Base-by-base conservation (phyloP, 169 alveolate species). In the Neospora caninum region DNA sequence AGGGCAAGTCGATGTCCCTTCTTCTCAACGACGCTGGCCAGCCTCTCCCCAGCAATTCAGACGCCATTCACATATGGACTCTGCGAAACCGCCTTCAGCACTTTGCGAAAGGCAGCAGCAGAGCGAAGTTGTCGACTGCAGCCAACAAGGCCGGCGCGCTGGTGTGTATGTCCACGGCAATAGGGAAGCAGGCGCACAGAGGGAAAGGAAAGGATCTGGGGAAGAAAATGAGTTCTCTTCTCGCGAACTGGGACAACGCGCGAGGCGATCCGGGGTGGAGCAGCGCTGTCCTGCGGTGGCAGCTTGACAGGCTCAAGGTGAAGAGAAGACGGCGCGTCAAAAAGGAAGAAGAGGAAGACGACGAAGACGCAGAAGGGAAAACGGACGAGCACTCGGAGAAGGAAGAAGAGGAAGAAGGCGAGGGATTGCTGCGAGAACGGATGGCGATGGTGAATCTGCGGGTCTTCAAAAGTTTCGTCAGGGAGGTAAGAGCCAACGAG, bases 1-100 rank as follows among this genome's bases (percentile, higher is more conserved):
- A 70, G 34, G 88, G 38, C 34, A 22, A 80, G 34, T 13, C 82
- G 43, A 45, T 27, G 38, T 64, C 94, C 7, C 92, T 83, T 20
- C 43, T 92, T 4, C 49, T 54, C 31, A 92, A 92, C 43, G 86
- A 54, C 22, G 88, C 80, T 22, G 94, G 94, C 38, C 78, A n/a
- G 80, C 91, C 91, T 7, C 94, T 92, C 18, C 94, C 94, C 16
- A 92, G 94, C 92, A 92, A 92, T 78, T 36, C 92, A 9, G 94
- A 92, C 54, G 94, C 94, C 80, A 34, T 92, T 54, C 86, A 38
- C 92, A 88, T 92, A 64, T 92, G 94, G 94, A 67, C 80, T 69
- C 94, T 73, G 54, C 89, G 89, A 13, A 39, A 82, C 67, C 53
- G 89, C 41, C 64, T 82, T 4, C 69, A 82, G 64, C 89, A 22